phyloP scores from a whole-genome alignment of 768 basidiomycete species.

The Termitomyces sp. region DNA sequence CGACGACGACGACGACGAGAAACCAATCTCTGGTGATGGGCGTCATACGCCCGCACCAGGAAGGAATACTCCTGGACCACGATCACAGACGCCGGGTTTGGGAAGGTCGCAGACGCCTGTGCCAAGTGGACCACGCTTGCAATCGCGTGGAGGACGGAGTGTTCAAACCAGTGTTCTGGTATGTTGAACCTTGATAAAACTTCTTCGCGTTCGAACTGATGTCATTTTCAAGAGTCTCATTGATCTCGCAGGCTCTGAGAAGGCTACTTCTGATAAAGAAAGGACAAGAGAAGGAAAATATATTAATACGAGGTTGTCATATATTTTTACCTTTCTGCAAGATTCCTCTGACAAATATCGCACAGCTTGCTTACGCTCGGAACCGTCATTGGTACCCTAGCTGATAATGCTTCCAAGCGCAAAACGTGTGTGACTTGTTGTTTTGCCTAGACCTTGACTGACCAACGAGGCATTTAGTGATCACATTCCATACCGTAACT shows the following conservation, averaged over 20 bases:
- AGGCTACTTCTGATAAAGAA: conserved; percentile 93
- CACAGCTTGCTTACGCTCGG: conserved; percentile 85
- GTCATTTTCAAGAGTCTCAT: conserved; percentile 65
- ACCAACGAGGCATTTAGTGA: conserved; percentile 40
- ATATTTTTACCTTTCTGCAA: background rate
- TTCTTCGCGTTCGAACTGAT: background rate
- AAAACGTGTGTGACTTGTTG: conserved; percentile 46
- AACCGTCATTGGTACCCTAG: conserved; percentile 86
- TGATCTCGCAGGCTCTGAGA: conserved; percentile 95
- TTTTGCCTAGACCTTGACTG: background rate
- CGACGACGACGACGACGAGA: conserved; percentile 42
- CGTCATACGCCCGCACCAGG: conserved; percentile 24
- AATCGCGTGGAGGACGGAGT: conserved; percentile 74
- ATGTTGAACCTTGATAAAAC: conserved; percentile 22
- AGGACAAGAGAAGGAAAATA: conserved; percentile 94
- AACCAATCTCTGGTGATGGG: conserved; percentile 22
- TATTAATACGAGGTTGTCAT: conserved; percentile 77
- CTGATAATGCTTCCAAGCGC: conserved; percentile 77
- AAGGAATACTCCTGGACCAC: conserved; percentile 35
- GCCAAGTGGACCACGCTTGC: conserved; percentile 48
- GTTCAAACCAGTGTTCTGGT: conserved; percentile 73
- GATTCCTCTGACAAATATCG: conserved; percentile 4
- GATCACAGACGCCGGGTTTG: conserved; percentile 39
- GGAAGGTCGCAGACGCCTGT: conserved; percentile 38
- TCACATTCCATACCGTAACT: conserved; percentile 93